phyloP scores from a whole-genome alignment of 2,329 filamentous ascomycete genomes.

The Lithohypha guttulata region DNA sequence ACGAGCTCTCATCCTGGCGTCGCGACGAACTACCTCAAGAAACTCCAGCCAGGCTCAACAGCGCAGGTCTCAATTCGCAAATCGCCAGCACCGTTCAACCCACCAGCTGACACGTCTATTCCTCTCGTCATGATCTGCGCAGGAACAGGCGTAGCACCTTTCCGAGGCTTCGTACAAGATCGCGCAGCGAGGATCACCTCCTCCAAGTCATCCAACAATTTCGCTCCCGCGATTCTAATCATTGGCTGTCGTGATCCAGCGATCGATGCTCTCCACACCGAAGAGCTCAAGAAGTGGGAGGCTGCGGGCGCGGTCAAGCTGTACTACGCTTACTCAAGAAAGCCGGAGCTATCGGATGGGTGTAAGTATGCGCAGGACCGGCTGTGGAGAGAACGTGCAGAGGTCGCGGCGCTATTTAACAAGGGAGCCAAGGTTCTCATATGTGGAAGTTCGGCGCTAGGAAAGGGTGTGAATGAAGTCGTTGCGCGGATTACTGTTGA shows the following conservation, averaged over 20 bases:
- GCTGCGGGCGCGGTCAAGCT: constrained; percentile 50
- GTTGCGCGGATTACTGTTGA: constrained; percentile 26
- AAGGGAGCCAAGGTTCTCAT: constrained; percentile 50
- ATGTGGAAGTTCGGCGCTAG: constrained; percentile 49
- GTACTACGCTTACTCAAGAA: constrained; percentile 48
- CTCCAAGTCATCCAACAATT: constrained; percentile 11
- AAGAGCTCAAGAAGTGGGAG: constrained; percentile 45
- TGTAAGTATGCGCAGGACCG: constrained; percentile 46
- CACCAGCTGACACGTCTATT: constrained; percentile 26
- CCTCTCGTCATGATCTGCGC: constrained; percentile 33
- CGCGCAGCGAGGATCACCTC: constrained; percentile 34
- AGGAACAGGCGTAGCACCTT: constrained; percentile 48
- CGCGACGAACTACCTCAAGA: constrained; percentile 50
- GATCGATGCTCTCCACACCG: constrained; percentile 28
- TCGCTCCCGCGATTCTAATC: constrained; percentile 28
- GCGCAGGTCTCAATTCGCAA: constrained; percentile 28
- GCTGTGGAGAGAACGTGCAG: constrained; percentile 37
- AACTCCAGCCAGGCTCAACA: constrained; percentile 26
- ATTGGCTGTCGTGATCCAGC: constrained; percentile 28
- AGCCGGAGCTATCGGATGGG: constrained; percentile 32
- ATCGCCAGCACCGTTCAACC: constrained; percentile 29
- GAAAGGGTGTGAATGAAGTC: constrained; percentile 37
- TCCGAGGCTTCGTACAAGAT: constrained; percentile 54
- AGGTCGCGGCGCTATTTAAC: constrained; percentile 37
- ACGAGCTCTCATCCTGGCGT: constrained; percentile 45